Conservation (phyloP, 305 asterid genomes). For the Fraxinus ornus region DNA sequence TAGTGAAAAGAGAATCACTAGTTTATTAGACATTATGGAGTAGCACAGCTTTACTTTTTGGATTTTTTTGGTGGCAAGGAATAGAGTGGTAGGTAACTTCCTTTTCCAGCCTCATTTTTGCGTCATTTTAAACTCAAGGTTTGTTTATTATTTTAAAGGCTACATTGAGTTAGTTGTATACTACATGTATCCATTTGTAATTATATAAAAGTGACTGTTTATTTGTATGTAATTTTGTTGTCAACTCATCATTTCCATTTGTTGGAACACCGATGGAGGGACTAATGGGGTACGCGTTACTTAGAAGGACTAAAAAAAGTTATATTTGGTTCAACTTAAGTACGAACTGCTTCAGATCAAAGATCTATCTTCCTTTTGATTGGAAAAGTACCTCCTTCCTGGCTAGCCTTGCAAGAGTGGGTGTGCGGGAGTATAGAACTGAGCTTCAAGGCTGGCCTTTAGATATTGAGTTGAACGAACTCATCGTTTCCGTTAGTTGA, state of each 20-base stretch:
- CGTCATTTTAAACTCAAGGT: slow-evolving; percentile 38
- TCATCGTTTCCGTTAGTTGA: background rate
- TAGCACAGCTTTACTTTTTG: slow-evolving; percentile 23
- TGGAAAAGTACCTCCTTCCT: too few species aligned
- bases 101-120: slow-evolving; percentile 42
- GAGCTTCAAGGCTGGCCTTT: background rate
- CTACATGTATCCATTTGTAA: background rate
- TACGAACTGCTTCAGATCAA: too few species aligned
- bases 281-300: background rate
- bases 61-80: slow-evolving; percentile 30
- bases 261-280: background rate
- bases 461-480: background rate
- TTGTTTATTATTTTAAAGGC: slow-evolving; percentile 50
- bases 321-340: background rate
- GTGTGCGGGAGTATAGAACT: too few species aligned
- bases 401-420: too few species aligned
- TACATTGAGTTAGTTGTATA: slow-evolving; percentile 36
- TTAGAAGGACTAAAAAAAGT: background rate
- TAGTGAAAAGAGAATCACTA: slow-evolving; percentile 42
- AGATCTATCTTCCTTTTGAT: too few species aligned
- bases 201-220: background rate
- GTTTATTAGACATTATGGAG: slow-evolving; percentile 47
- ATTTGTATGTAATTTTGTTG: slow-evolving; percentile 4
- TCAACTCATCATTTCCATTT: background rate
- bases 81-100: slow-evolving; percentile 39